phyloP scores from a whole-genome alignment of 2,329 filamentous ascomycete species.

The Rhynchosporium agropyri region DNA sequence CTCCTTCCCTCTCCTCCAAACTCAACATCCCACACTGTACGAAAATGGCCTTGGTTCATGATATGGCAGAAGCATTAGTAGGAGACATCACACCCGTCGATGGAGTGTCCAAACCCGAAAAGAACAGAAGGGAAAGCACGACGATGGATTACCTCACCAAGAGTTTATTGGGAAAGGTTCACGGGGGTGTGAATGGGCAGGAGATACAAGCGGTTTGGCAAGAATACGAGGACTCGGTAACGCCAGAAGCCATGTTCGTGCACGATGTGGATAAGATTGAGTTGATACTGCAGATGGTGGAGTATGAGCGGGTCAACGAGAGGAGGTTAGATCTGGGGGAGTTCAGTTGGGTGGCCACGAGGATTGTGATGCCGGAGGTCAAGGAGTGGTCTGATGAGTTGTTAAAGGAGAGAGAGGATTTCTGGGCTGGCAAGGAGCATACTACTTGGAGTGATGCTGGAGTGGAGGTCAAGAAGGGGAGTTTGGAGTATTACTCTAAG shows the following conservation, averaged over 20 bases:
- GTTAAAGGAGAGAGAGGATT: conserved; percentile 71
- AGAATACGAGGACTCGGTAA: conserved; percentile 89
- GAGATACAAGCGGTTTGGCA: conserved; percentile 84
- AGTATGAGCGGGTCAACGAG: conserved; percentile 79
- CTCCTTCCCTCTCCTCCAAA: conserved; percentile 67
- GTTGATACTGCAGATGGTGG: conserved; percentile 89
- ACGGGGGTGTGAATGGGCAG: conserved; percentile 67
- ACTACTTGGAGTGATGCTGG: conserved; percentile 20
- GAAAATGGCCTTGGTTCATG: conserved; percentile 94
- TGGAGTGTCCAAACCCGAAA: conserved; percentile 81
- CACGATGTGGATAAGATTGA: conserved; percentile 99
- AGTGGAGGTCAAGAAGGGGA: conserved; percentile 9
- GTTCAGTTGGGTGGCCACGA: conserved; percentile 77
- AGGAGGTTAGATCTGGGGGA: conserved; percentile 77
- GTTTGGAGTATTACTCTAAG: conserved; percentile 12
- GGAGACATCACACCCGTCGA: conserved; percentile 97
- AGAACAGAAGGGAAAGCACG: conserved; percentile 80
- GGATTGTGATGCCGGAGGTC: conserved; percentile 76
- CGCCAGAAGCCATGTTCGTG: conserved; percentile 83
- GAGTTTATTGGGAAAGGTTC: conserved; percentile 71
- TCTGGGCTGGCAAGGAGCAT: conserved; percentile 62
- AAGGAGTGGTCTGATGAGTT: conserved; percentile 78
- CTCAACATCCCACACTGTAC: conserved; percentile 84
- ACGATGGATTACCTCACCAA: conserved; percentile 89
- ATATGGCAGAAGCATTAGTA: conserved; percentile 95